Evolutionary conservation across 1,139 yeast species (phyloP), one percentile per base, ranked within the genome.

Genomic region (Schizosaccharomyces versatilis): DNA sequence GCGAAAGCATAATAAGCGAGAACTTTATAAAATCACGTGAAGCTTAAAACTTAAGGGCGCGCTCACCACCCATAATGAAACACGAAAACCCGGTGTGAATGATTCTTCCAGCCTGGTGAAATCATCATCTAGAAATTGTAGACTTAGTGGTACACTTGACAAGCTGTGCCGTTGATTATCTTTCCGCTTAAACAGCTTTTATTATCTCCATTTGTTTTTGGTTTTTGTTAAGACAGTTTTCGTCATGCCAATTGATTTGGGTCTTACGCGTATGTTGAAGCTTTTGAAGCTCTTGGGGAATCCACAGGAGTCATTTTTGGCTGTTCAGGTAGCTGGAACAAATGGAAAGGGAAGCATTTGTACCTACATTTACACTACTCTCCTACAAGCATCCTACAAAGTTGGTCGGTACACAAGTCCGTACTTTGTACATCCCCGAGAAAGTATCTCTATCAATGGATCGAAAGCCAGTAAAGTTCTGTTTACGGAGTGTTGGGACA

Each of bases 341-440:
- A 93, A 93, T 67, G 99, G 99, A 12, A 93, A 93, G 69, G 99
- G 99, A 1, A 85, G 96, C 0, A 88, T 97, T 0, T 88, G 96
- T 69, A 96, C 98, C 0, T 93, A 90, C 65, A 78, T 90, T 1
- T 85, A 84, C 62, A 79, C 93, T 2, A 84, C 90, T 51, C 68
- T 93, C 17, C 17, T 19, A 7, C 52, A 36, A 15, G 59, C 66
- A 69, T 36, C 88, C 84, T 63, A 85, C n/a, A 41, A 83, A 64
- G 75, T 86, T 54, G 99, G 98, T 0, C 73, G 90, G 38, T 93
- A 84, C 66, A 88, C 97, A 0, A 84, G 95, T 1, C 99, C 99
- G 2, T 98, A 93, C 67, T 74, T 93, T 65, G 85, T 83, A 66
- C 78, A 93, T 10, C 97, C 93, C 0, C 73, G 97, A 54, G 99